These are phyloP conservation scores for Nyssa sinensis DNA, from an alignment of 148 eudicot genomes.

Conservation along the genomic window DNA sequence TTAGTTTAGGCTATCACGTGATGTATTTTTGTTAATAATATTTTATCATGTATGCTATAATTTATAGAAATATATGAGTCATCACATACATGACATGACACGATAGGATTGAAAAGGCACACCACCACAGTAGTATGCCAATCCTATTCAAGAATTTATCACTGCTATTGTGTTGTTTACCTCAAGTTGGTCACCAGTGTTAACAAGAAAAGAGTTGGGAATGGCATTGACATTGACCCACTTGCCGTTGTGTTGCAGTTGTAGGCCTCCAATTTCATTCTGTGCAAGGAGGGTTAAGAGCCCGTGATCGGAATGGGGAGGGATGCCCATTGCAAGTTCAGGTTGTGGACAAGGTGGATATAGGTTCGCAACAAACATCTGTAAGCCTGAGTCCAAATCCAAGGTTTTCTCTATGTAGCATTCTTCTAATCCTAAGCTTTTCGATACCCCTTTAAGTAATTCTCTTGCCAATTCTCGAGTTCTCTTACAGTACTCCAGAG, in stretches of 20 bases:
- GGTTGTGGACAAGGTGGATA: slow-evolving; percentile 45
- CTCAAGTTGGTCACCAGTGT: slow-evolving; percentile 41
- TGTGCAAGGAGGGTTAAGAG: slow-evolving; percentile 33
- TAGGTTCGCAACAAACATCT: slow-evolving; percentile 27
- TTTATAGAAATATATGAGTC: too few species aligned
- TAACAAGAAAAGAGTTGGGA: slow-evolving; percentile 43
- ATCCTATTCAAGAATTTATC: neutral
- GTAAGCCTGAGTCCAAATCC: slow-evolving; percentile 24
- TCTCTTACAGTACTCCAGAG: slow-evolving; percentile 23
- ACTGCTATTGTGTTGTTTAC: neutral
- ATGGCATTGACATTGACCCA: slow-evolving; percentile 40
- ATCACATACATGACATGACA: too few species aligned
- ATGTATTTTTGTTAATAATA: too few species aligned
- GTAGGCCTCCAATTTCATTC: too few species aligned
- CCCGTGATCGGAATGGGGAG: slow-evolving; percentile 42
- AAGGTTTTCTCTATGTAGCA: slow-evolving; percentile 19
- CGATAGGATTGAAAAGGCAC: too few species aligned
- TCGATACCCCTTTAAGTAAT: slow-evolving; percentile 36
- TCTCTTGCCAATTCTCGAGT: slow-evolving; percentile 21
- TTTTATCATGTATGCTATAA: too few species aligned
- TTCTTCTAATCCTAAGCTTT: slow-evolving; percentile 36
- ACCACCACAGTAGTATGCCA: too few species aligned
- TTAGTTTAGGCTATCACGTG: neutral
- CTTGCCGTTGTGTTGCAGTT: slow-evolving; percentile 28
- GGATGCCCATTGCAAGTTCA: slow-evolving; percentile 38